Percentiles rank a stretch among this genome's conserved stretches.
Conservation (phyloP, 2,329 filamentous ascomycete species). For the Coniosporium tulheliwenetii region DNA sequence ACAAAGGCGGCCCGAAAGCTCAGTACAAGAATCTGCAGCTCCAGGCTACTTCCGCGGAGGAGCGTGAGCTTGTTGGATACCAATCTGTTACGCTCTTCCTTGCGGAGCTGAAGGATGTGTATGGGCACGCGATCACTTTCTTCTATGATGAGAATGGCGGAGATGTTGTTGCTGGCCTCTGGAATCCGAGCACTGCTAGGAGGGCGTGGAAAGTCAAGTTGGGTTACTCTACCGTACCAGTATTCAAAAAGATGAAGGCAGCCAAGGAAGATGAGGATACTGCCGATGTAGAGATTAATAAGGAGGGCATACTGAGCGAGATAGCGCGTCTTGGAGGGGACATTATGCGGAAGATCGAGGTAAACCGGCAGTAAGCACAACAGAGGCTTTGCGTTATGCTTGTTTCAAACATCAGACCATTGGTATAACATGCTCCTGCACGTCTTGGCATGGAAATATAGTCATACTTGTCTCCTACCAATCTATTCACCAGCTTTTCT, state of each 20-base stretch:
- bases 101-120: slow-evolving; percentile 50
- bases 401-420: too few relatives aligned
- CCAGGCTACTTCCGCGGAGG: slow-evolving; percentile 23
- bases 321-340: slow-evolving; percentile 47
- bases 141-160: slow-evolving; percentile 52
- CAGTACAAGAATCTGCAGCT: slow-evolving; percentile 71
- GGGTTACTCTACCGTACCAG: slow-evolving; percentile 49
- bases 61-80: slow-evolving; percentile 32
- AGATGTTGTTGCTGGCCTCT: slow-evolving; percentile 46
- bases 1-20: slow-evolving; percentile 19
- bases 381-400: too few relatives aligned
- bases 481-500: too few relatives aligned
- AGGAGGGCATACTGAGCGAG: slow-evolving; percentile 51
- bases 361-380: slow-evolving; percentile 10
- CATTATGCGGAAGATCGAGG: slow-evolving; percentile 53
- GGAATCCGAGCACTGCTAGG: slow-evolving; percentile 40
- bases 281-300: slow-evolving; percentile 47
- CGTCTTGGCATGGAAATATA: too few relatives aligned
- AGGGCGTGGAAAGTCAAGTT: slow-evolving; percentile 57
- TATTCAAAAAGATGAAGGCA: slow-evolving; percentile 10
- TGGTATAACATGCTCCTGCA: too few relatives aligned
- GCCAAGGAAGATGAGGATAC: slow-evolving; percentile 24
- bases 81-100: slow-evolving; percentile 50
- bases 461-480: too few relatives aligned
- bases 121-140: slow-evolving; percentile 57